phyloP scores from a whole-genome alignment of 345 rosid genomes.

The Microthlaspi erraticum region DNA sequence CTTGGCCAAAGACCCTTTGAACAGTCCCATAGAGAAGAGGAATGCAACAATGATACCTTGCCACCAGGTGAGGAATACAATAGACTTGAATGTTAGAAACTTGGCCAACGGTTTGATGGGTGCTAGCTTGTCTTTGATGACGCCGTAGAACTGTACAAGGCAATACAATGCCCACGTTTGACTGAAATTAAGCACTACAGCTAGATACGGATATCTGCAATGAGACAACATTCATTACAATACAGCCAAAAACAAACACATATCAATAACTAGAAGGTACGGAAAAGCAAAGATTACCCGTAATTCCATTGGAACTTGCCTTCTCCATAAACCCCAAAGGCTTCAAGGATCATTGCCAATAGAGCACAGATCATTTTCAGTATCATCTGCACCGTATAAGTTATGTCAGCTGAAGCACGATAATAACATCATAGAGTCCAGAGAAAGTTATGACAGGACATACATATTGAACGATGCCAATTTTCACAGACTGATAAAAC shows the following conservation, averaged over 20 bases:
- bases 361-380: conserved; percentile 92
- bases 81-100: conserved; percentile 93
- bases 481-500: conserved; percentile 92
- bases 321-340: conserved; percentile 97
- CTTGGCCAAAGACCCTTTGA: conserved; percentile 86
- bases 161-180: conserved; percentile 98
- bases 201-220: conserved; percentile 95
- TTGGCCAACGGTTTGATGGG: conserved; percentile 96
- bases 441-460: conserved; percentile 38
- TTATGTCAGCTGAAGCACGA: conserved; percentile 18
- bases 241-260: not conserved
- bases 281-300: conserved; percentile 57
- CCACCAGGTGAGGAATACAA: conserved; percentile 99
- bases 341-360: conserved; percentile 87
- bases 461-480: conserved; percentile 99
- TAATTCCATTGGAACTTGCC: conserved; percentile 96
- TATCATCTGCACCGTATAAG: conserved; percentile 70
- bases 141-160: conserved; percentile 93
- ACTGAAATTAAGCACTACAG: conserved; percentile 94
- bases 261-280: not conserved
- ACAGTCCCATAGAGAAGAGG: conserved; percentile 86
- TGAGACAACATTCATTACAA: conserved; percentile 19
- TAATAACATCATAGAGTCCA: conserved; percentile 18
- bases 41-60: conserved; percentile 95
- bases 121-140: conserved; percentile 81